Percentiles rank a stretch among this genome's conserved stretches.
Evolutionary conservation across 495 filamentous ascomycete genomes (phyloP).

Genomic region (Evansstolkia leycettana): DNA sequence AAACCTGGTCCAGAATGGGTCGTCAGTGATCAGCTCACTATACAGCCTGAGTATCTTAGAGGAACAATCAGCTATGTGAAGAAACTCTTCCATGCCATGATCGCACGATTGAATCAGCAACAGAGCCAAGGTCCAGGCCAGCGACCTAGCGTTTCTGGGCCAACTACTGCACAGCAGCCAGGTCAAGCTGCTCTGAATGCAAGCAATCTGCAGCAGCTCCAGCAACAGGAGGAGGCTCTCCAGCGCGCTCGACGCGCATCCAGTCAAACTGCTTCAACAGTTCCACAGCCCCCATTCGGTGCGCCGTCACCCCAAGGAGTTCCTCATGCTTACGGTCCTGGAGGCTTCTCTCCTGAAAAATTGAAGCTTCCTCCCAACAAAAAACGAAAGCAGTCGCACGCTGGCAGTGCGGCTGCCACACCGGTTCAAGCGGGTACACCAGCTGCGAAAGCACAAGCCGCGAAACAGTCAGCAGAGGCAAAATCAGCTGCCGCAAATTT

Average conservation of each 20-base stretch:
- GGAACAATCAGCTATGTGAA: slow-evolving; percentile 33
- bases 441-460: slow-evolving; percentile 16
- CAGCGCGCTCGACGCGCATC: slow-evolving; percentile 36
- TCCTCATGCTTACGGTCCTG: slow-evolving; percentile 40
- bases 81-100: slow-evolving; percentile 29
- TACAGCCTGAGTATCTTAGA: slow-evolving; percentile 44
- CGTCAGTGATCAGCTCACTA: slow-evolving; percentile 43
- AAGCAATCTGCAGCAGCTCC: slow-evolving; percentile 49
- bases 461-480: slow-evolving; percentile 24
- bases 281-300: slow-evolving; percentile 53
- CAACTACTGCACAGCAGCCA: slow-evolving; percentile 11
- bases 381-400: slow-evolving; percentile 38
- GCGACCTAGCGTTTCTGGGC: slow-evolving; percentile 11
- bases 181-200: slow-evolving; percentile 41
- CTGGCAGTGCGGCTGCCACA: slow-evolving; percentile 7
- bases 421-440: slow-evolving; percentile 16
- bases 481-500: slow-evolving; percentile 18
- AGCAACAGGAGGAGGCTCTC: slow-evolving; percentile 34
- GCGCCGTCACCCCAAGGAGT: slow-evolving; percentile 60
- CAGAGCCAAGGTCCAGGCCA: slow-evolving; percentile 15
- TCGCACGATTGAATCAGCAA: slow-evolving; percentile 24
- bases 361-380: slow-evolving; percentile 53
- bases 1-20: slow-evolving; percentile 35
- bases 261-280: slow-evolving; percentile 46
- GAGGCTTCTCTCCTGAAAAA: slow-evolving; percentile 38